These are phyloP conservation scores for Pseudoscleropodium purum DNA, from an alignment of 225 moss, liverwort and hornwort genomes.

Conservation along the genomic window DNA sequence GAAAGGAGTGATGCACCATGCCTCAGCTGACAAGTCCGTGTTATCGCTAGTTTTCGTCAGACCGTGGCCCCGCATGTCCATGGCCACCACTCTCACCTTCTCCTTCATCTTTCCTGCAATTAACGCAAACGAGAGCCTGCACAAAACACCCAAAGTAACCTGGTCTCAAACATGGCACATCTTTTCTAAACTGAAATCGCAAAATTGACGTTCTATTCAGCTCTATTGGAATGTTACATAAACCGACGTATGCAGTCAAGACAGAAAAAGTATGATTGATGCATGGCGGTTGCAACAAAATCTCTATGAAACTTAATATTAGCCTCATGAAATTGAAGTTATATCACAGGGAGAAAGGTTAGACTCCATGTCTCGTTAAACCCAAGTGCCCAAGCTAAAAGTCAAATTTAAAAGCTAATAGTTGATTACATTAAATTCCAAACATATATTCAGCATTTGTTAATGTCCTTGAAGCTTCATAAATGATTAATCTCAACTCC, in stretches of 20 bases:
- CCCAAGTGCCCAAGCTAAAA: neutral
- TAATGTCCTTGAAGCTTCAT: neutral
- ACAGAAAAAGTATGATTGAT: neutral
- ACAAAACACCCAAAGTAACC: neutral
- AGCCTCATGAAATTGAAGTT: neutral
- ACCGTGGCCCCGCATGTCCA: slow-evolving; percentile 97
- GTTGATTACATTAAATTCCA: neutral
- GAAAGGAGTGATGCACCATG: slow-evolving; percentile 47
- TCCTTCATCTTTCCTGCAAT: slow-evolving; percentile 90
- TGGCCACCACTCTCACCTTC: slow-evolving; percentile 84
- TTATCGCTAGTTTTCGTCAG: slow-evolving; percentile 60
- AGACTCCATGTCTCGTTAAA: neutral
- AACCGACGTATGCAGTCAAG: neutral
- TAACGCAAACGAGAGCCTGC: slow-evolving; percentile 89
- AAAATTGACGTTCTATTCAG: neutral
- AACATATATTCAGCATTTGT: neutral
- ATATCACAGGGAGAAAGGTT: neutral
- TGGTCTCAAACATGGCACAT: neutral
- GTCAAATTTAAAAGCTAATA: neutral
- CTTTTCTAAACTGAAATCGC: neutral
- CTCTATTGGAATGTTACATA: neutral
- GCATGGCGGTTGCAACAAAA: neutral
- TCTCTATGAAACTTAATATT: neutral
- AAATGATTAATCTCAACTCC: neutral
- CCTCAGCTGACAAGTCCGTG: slow-evolving; percentile 83